phyloP scores from a whole-genome alignment of 148 eudicot genomes.

The Arbutus unedo region DNA sequence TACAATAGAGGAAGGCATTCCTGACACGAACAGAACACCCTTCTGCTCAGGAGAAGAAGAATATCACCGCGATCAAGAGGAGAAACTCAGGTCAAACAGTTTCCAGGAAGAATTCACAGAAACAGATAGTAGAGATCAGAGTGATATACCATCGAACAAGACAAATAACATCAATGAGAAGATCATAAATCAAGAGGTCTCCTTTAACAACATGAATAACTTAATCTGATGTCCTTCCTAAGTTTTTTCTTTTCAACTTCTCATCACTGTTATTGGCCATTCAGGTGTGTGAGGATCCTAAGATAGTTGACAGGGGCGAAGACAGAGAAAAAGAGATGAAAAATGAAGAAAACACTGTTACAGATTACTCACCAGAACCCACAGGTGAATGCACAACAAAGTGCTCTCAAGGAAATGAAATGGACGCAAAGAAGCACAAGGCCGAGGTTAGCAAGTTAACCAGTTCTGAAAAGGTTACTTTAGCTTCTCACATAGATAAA shows the following conservation, averaged over 20 bases:
- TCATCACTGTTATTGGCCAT: not conserved
- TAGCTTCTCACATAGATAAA: not conserved
- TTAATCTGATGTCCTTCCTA: not conserved
- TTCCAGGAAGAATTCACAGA: not conserved
- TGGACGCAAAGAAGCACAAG: not conserved
- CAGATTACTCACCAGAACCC: constrained; percentile 8
- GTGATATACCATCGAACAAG: not conserved
- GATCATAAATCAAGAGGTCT: constrained; percentile 18
- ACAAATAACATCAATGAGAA: constrained; percentile 8
- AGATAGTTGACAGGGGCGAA: not conserved
- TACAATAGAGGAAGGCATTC: constrained; percentile 1
- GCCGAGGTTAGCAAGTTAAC: constrained; percentile 11
- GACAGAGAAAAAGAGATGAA: constrained; percentile 4
- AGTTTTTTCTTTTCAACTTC: not conserved
- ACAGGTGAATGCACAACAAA: not conserved
- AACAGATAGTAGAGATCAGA: constrained; percentile 8
- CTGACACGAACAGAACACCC: not conserved
- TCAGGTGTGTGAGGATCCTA: constrained; percentile 17
- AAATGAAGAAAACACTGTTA: not conserved
- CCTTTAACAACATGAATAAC: constrained; percentile 14
- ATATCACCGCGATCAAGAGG: constrained; percentile 6
- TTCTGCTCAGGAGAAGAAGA: constrained; percentile 11
- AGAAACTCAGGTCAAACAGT: not conserved
- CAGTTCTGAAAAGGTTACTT: not conserved
- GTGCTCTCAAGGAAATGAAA: constrained; percentile 2